Evolutionary conservation across 768 basidiomycete genomes (phyloP).

Genomic region (Lentinula sp.): DNA sequence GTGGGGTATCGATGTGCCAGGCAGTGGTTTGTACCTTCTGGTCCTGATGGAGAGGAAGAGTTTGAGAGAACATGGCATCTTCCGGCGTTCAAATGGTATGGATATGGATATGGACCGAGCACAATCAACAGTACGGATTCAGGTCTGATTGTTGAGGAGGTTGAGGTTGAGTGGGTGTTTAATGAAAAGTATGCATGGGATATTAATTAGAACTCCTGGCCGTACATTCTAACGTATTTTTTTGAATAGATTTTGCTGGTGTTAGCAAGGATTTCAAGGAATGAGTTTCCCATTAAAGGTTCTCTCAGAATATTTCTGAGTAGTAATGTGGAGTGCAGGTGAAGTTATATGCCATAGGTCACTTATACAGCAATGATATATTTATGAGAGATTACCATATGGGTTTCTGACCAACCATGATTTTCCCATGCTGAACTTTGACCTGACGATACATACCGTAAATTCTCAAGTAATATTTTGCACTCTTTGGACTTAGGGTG

Average conservation of each 20-base stretch:
- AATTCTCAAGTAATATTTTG: too few species aligned
- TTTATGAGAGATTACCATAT: not conserved
- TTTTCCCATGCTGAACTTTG: not conserved
- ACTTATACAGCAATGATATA: too few species aligned
- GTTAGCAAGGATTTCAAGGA: conserved; percentile 13
- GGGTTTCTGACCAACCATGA: not conserved
- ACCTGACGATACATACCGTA: too few species aligned
- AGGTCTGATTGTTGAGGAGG: not conserved
- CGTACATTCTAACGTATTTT: not conserved
- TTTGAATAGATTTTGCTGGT: conserved; percentile 32
- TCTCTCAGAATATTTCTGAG: too few species aligned
- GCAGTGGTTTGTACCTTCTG: conserved; percentile 13
- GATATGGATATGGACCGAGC: conserved; percentile 14
- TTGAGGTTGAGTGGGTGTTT: conserved; percentile 32
- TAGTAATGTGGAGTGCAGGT: too few species aligned
- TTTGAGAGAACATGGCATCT: conserved; percentile 31
- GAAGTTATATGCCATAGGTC: too few species aligned
- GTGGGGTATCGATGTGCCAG: conserved; percentile 10
- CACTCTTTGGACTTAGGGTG: too few species aligned
- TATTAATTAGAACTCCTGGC: not conserved
- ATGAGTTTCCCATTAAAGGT: too few species aligned
- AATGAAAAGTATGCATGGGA: conserved; percentile 38
- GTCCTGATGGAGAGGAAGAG: conserved; percentile 20
- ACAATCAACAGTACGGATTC: too few species aligned
- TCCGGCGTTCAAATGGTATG: conserved; percentile 45